Evolutionary conservation across 805 yeast genomes (phyloP), one percentile per base, ranked within the genome.

Genomic region (Nakazawaea peltata): DNA sequence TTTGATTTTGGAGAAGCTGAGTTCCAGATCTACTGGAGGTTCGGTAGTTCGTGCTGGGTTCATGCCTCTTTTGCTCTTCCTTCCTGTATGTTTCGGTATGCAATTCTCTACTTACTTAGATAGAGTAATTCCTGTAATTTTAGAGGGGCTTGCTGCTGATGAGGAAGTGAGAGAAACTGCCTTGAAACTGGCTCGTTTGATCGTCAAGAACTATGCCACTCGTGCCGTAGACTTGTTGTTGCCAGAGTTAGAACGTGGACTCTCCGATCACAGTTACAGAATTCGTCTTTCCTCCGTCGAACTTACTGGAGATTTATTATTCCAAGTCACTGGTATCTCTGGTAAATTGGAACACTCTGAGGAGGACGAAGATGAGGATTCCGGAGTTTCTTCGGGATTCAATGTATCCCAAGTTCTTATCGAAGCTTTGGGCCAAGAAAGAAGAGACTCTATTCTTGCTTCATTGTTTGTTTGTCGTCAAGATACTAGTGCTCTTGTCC

Each of bases 281-380:
- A 92, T 92, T 51, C 77, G 99, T 57, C 67, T 87, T 40, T 83
- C 95, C 1, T 87, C 97, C 24, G 94, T 92, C 28, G 96, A 88
- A 61, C 81, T 92, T 44, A 81, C 95, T 5, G 97, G 98, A 45
- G 98, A 92, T 46, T 67, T 92, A 50, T 66, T 92, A 48, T 88
- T 84, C 79, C 95, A 90, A 63, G 79, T 92, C 47, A 81, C 95
- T 29, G 98, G 97, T 56, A 76, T 87, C 41, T 71, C 81, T 24
- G 86, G 88, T 44, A 69, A 79, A 41, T 57, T 65, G 22, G 83
- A 74, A 41, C 10, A 4, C 12, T 17, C 7, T 9, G 26, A 19
- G 14, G 26, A 30, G 5, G 23, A 19, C 4, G 11, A 14, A 7
- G 28, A 25, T 6, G 8, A 13, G 7, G 81, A 71, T 36, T 69